Percentiles rank a stretch among this genome's conserved stretches.
Evolutionary conservation across 495 filamentous ascomycete genomes (phyloP).

Genomic region (Penicillium lividum): DNA sequence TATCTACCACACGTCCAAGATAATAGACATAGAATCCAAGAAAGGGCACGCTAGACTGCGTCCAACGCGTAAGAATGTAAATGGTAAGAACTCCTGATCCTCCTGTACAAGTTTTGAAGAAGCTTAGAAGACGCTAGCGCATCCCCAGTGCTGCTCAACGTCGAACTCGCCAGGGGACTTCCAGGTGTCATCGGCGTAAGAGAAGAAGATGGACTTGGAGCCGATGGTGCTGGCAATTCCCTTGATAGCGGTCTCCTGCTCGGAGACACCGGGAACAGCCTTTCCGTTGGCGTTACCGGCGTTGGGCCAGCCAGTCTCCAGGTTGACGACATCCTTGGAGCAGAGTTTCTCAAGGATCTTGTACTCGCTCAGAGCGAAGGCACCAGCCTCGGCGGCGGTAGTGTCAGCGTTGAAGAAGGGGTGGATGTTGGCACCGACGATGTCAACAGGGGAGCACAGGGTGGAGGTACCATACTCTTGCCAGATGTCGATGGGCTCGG

Average conservation of each 20-base stretch:
- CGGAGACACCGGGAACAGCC: slow-evolving; percentile 62
- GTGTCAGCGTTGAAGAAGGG: slow-evolving; percentile 84
- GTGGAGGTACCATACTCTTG: slow-evolving; percentile 48
- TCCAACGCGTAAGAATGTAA: not conserved
- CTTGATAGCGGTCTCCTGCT: slow-evolving; percentile 74
- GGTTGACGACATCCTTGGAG: slow-evolving; percentile 66
- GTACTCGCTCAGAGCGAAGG: slow-evolving; percentile 69
- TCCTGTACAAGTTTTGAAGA: slow-evolving; percentile 37
- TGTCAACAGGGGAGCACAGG: slow-evolving; percentile 74
- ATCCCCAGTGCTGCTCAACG: slow-evolving; percentile 83
- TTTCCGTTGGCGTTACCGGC: slow-evolving; percentile 65
- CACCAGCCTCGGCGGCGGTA: slow-evolving; percentile 63
- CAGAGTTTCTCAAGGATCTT: slow-evolving; percentile 65
- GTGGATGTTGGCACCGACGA: slow-evolving; percentile 83
- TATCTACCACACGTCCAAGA: slow-evolving; percentile 41
- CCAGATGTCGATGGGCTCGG: slow-evolving; percentile 78
- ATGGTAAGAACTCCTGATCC: slow-evolving; percentile 27
- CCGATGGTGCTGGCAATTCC: slow-evolving; percentile 60
- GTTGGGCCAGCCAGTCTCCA: slow-evolving; percentile 92
- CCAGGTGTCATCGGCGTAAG: slow-evolving; percentile 78
- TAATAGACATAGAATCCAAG: slow-evolving; percentile 30
- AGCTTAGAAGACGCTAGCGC: slow-evolving; percentile 52
- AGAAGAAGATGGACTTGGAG: slow-evolving; percentile 71
- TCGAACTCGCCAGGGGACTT: slow-evolving; percentile 67
- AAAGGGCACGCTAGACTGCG: slow-evolving; percentile 9